Evolutionary conservation across 1,139 yeast genomes (phyloP), one percentile per base, ranked within the genome.

Genomic region (Candida tropicalis): DNA sequence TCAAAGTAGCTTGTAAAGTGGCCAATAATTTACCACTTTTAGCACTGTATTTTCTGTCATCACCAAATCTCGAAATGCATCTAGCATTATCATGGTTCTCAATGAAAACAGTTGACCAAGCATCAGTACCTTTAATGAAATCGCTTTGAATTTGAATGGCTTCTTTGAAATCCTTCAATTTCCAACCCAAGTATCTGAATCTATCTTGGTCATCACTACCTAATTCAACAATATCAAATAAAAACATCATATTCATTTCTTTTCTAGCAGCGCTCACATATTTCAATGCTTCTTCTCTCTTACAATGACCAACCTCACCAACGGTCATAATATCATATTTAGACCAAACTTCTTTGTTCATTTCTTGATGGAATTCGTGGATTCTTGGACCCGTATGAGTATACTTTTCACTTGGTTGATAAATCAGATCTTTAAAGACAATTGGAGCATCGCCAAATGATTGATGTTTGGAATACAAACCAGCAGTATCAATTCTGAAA

Each of bases 61-160:
- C 67, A 37, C 79, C 82, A 52, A 78, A 79, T 50, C 84, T 66
- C 12, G 81, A 62, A 25, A 78, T 70, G 16, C 73, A 65, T 52
- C 84, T 67, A 9, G 84, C 76, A 50, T 76, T 82, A 59, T 80
- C 85, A 55, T 80, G 85, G 56, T 80, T 80, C 58, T 80, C 84
- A 45, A 73, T 58, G 59, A 74, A 79, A 8, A 68, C 72, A 15
- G 84, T 73, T n/a, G 78, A 63, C 85, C 84, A 80, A n/a, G 80
- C 81, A 54, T 77, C 83, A 4, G 77, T 69, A 8, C 73, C 75
- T 41, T 73, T 70, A 42, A 70, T 66, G 51, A 74, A 75, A 8
- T 59, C 62, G 54, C 65, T 53, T 56, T 65, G 64, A 32, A 47
- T 58, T 39, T 62, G 54, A 25, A 77, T 60, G 3, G 77, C 74